phyloP scores from a whole-genome alignment of 2,329 filamentous ascomycete genomes.

The Aspergillus vadensis region DNA sequence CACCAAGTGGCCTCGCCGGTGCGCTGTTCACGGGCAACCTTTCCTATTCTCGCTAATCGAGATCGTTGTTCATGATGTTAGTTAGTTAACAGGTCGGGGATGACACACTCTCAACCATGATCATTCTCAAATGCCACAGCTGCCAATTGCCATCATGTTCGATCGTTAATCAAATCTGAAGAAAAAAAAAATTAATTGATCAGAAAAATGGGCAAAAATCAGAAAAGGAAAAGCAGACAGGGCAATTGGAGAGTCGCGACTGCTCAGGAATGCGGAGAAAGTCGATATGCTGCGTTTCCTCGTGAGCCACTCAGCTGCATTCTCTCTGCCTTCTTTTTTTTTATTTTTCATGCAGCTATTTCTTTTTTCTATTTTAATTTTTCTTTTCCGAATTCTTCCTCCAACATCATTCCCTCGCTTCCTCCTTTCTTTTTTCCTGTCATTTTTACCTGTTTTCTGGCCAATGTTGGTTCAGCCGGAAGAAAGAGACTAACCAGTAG shows the following conservation, averaged over 20 bases:
- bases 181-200: neutral
- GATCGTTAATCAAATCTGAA: neutral
- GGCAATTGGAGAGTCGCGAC: neutral
- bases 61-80: neutral
- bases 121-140: neutral
- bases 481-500: neutral
- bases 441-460: neutral
- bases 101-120: neutral
- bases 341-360: neutral
- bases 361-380: neutral
- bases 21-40: neutral
- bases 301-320: constrained; percentile 6
- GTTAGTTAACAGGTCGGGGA: too few species aligned
- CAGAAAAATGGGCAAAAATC: neutral
- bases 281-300: constrained; percentile 6
- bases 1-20: neutral
- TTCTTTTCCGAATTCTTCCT: neutral
- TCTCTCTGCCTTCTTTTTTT: neutral
- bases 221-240: neutral
- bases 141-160: neutral
- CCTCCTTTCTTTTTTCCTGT: neutral
- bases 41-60: neutral
- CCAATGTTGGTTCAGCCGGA: neutral
- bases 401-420: too few species aligned
- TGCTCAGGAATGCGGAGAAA: constrained; percentile 14